Conservation (phyloP, 441 rosid genomes). For the Populus hybrid region DNA sequence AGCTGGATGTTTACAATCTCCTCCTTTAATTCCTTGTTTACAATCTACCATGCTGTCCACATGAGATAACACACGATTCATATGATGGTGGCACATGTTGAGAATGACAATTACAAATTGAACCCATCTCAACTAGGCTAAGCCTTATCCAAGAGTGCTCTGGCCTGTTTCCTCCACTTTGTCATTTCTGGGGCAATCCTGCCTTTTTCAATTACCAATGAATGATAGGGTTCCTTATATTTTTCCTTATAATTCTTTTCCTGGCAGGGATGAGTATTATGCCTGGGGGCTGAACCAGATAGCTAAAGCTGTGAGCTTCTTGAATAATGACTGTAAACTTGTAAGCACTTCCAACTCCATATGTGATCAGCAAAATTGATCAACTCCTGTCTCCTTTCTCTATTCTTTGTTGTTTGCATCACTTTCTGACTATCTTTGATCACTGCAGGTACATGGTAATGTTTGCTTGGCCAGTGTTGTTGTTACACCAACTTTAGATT, state of each 20-base stretch:
- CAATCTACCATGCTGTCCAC: background rate
- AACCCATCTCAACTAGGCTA: background rate
- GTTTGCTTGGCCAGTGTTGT: slow-evolving; percentile 95
- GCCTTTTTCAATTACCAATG: background rate
- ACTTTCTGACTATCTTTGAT: slow-evolving; percentile 22
- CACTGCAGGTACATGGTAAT: slow-evolving; percentile 92
- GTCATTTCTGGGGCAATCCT: background rate
- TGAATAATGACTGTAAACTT: slow-evolving; percentile 96
- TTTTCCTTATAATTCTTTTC: slow-evolving; percentile 5
- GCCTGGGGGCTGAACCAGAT: slow-evolving; percentile 92
- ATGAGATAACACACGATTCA: background rate
- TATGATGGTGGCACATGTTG: background rate
- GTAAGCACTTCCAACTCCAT: slow-evolving; percentile 43
- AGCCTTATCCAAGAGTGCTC: background rate
- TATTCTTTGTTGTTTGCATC: background rate
- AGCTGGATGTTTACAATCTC: background rate
- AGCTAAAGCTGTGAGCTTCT: slow-evolving; percentile 98
- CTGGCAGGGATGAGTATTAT: slow-evolving; percentile 90
- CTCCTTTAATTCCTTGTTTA: background rate
- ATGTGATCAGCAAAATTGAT: background rate
- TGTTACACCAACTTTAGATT: slow-evolving; percentile 93
- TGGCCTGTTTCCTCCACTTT: background rate
- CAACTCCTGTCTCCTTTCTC: background rate
- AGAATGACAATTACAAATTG: background rate
- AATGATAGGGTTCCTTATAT: slow-evolving; percentile 1